Evolutionary conservation across 139 green algal species (phyloP), one percentile per base, ranked within the genome.

Genomic region (Coccomyxa sp.): DNA sequence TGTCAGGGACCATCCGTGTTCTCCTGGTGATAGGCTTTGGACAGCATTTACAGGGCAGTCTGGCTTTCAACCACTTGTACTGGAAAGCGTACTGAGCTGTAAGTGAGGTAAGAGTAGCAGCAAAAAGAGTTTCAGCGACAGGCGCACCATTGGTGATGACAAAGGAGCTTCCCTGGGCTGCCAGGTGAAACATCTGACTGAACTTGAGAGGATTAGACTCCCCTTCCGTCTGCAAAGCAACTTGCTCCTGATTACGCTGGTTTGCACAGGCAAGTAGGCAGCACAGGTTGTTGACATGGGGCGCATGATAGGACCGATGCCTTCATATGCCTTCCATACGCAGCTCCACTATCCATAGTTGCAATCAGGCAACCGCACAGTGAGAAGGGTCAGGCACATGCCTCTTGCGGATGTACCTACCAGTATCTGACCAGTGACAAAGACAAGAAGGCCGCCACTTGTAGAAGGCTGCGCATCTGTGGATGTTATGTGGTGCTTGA

Each of bases 171-270:
- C 75, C 87, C 1, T 92, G 79, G 31, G 89, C 86, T 82, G 91
- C 91, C 35, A 98, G 80, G 76, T 98, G 94, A 85, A 98, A 98
- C 9, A 93, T 85, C 84, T 98, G 94, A 86, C 91, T 96, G 86
- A 98, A 98, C 81, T 95, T 95, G 22, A 97, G 81, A 6, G 92
- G 82, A 40, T 93, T 89, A 14, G 78, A 79, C 77, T 97, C 93
- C 8, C 90, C 91, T 76, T 98, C 95, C 0, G 90, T 86, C 93
- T 95, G 85, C 55, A 75, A 9, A 44, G 33, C 22, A n/a, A 39
- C 29, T 72, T 72, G 2, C 3, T 64, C 50, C 22, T 64, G 50
- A n/a, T n/a, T n/a, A n/a, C n/a, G n/a, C n/a, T n/a, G n/a, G 64
- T 29, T 22, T 71, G 2, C 64, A 71, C 24, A 71, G 5, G 24